Base-by-base conservation (phyloP, 495 filamentous ascomycete species). In the Tetracladium marchalianum region DNA sequence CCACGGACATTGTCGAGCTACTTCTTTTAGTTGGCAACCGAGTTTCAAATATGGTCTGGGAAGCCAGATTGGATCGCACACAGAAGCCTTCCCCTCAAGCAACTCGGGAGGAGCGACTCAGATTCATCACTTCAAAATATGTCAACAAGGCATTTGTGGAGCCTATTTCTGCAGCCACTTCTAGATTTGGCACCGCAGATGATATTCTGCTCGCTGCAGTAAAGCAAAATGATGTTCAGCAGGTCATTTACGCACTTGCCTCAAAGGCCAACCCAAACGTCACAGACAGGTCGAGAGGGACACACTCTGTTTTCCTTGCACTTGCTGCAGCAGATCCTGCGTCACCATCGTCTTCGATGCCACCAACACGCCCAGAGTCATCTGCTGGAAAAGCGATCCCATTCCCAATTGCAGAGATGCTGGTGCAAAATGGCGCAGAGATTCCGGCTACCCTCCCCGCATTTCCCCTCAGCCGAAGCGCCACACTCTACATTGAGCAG, bases 1-100 rank as follows among this genome's bases (percentile, higher is more conserved):
- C 90, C 0, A 85, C 85, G 36, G 92, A 99, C 63, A 88, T 95
- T 46, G 80, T 97, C 47, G 93, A 97, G 55, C 77, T 97, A n/a
- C 76, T 99, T 11, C 72, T 95, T 44, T 82, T 88, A 33, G 77
- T 97, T 48, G 93, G 93, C 42, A 99, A 99, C 60, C 77, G 87
- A 19, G 78, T 95, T 18, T 92, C 88, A 50, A 99, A 99, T 59
- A 89, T 92, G 81, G 73, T 99, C 12, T 99, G 87, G 84, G 92
- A 99, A 66, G 84, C 88, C 18, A 90, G 66, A 41, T 69, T 95
- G 17, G 85, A 93, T 50, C 75, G 74, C 16, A 61, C 66, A 17
- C 61, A 71, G 31, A 95, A 92, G 55, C 90, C 87, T 7, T 63
- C 68, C 4, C 71, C 84, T 2, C 75, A 78, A 39, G 85, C 93